Evolutionary conservation across 305 asterid genomes (phyloP).

Genomic region (Striga hermonthica): DNA sequence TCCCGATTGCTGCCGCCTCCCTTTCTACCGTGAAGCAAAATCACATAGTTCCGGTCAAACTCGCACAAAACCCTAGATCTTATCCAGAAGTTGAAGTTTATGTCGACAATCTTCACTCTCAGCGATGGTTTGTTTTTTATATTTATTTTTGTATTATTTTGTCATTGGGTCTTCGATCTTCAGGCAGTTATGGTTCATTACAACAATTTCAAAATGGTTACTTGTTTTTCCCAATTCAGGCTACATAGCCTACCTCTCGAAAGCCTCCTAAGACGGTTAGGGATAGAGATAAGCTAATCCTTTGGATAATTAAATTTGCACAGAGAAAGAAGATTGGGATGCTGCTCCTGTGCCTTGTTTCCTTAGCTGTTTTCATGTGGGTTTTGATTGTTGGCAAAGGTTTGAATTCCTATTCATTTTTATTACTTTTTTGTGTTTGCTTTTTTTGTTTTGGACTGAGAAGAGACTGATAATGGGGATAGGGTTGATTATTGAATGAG

Average conservation of each 20-base stretch:
- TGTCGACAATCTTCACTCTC: too few relatives aligned
- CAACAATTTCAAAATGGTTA: constrained; percentile 51
- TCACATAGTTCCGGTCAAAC: too few relatives aligned
- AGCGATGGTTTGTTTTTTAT: too few relatives aligned
- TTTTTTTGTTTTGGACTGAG: background rate
- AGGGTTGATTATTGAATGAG: too few relatives aligned
- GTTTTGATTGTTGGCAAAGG: constrained; percentile 74
- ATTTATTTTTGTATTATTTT: too few relatives aligned
- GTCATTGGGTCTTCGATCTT: constrained; percentile 92
- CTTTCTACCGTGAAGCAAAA: too few relatives aligned
- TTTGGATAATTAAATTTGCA: constrained; percentile 72
- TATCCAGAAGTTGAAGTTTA: too few relatives aligned
- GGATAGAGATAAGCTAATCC: constrained; percentile 67
- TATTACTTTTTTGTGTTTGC: constrained; percentile 9
- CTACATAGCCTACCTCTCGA: constrained; percentile 51
- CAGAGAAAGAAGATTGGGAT: constrained; percentile 81
- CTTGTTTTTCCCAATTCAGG: constrained; percentile 47
- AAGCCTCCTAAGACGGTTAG: constrained; percentile 74
- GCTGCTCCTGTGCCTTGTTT: constrained; percentile 65
- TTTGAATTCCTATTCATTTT: constrained; percentile 35
- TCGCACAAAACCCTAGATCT: too few relatives aligned
- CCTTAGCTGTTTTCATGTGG: constrained; percentile 69
- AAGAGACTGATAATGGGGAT: too few relatives aligned
- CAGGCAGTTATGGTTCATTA: constrained; percentile 88
- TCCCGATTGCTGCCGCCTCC: too few relatives aligned